These are phyloP conservation scores for Gracilariopsis chorda DNA, from an alignment of 23 red algal species.

Conservation along the genomic window DNA sequence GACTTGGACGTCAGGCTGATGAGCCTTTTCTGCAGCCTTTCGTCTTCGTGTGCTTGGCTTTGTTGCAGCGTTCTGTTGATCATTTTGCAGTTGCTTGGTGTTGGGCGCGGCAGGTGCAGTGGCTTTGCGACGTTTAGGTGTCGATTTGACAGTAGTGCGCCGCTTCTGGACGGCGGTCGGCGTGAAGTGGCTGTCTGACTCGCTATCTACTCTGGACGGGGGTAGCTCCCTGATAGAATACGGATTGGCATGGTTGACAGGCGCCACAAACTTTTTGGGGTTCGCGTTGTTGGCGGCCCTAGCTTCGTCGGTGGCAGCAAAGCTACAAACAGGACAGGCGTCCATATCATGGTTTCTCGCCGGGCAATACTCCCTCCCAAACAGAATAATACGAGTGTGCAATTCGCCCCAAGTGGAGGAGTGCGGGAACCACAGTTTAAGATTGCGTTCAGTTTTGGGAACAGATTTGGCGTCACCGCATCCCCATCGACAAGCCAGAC, in stretches of 20 bases:
- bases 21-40: no score
- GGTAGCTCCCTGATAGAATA: slow-evolving; percentile 33
- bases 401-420: slow-evolving; percentile 40
- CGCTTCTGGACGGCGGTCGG: no score
- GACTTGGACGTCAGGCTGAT: no score
- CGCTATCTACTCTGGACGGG: no score
- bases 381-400: slow-evolving; percentile 80
- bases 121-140: no score
- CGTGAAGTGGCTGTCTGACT: no score
- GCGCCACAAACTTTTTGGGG: slow-evolving; percentile 56
- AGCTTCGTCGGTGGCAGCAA: slow-evolving; percentile 64
- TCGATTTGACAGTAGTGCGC: no score
- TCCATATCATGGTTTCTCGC: slow-evolving; percentile 82
- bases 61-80: no score
- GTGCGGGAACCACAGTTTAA: slow-evolving; percentile 75
- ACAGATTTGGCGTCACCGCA: slow-evolving; percentile 40
- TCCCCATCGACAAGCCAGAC: slow-evolving; percentile 83
- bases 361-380: slow-evolving; percentile 82
- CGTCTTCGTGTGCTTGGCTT: no score
- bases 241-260: neutral
- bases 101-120: no score
- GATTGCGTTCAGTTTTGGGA: slow-evolving; percentile 24
- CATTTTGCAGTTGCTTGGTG: no score
- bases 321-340: slow-evolving; percentile 58
- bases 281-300: slow-evolving; percentile 1